Percentiles rank a stretch among this genome's conserved stretches.
These are phyloP conservation scores for Rhodotorula sp. DNA, from an alignment of 1,284 basidiomycete genomes.

Conservation along the genomic window DNA sequence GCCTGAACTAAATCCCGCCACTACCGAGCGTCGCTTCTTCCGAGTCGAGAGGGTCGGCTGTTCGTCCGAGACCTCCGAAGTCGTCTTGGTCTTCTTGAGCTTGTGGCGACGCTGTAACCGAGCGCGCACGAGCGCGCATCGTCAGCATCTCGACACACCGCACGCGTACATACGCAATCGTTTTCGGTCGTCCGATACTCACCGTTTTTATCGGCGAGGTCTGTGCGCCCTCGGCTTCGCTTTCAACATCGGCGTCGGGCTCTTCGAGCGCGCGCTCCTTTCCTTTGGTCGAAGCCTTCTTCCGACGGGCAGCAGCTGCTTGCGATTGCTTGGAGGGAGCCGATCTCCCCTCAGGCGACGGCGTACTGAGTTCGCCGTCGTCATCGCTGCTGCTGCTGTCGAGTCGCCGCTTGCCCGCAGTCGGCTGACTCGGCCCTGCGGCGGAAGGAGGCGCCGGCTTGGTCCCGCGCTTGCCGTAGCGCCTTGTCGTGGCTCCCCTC, in stretches of 20 bases:
- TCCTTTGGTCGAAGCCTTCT: background rate
- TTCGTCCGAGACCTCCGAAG: too few relatives aligned
- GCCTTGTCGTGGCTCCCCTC: background rate
- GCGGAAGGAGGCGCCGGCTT: background rate
- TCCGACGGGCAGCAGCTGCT: background rate
- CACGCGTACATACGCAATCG: too few relatives aligned
- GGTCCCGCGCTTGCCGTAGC: conserved; percentile 6
- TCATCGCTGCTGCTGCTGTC: background rate
- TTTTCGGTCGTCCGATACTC: too few relatives aligned
- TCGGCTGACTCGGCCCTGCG: background rate
- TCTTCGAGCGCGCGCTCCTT: background rate
- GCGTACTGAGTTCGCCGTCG: background rate
- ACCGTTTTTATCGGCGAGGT: too few relatives aligned
- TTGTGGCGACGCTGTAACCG: too few relatives aligned
- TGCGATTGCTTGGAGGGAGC: background rate
- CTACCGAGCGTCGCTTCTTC: too few relatives aligned
- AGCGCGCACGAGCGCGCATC: too few relatives aligned
- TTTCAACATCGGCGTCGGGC: background rate
- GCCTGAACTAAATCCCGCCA: too few relatives aligned
- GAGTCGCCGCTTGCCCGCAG: background rate
- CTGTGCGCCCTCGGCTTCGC: background rate
- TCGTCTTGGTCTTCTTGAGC: too few relatives aligned
- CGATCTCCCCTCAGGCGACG: background rate
- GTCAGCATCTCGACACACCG: too few relatives aligned
- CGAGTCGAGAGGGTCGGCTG: too few relatives aligned